Evolutionary conservation across 75 land plant genomes (phyloP).

Genomic region (Cunninghamia lanceolata): DNA sequence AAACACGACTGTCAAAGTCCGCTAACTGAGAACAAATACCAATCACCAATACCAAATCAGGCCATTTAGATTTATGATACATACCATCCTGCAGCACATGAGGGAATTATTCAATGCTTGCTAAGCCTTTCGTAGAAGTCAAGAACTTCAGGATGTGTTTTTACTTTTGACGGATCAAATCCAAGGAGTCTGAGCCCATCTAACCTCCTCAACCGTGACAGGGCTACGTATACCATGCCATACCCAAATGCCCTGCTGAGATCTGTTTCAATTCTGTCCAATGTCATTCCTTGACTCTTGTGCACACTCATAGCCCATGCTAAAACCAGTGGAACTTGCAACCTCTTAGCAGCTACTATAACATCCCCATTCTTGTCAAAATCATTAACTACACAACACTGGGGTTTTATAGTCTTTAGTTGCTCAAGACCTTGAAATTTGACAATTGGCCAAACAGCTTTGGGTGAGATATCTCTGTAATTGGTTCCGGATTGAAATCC

Average conservation of each 20-base stretch:
- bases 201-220: slow-evolving; percentile 64
- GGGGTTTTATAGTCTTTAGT: slow-evolving; percentile 15
- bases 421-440: slow-evolving; percentile 42
- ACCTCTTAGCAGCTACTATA: slow-evolving; percentile 41
- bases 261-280: slow-evolving; percentile 60
- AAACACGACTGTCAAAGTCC: neutral
- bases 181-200: slow-evolving; percentile 62
- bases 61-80: neutral
- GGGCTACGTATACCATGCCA: slow-evolving; percentile 85
- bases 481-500: slow-evolving; percentile 22
- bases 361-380: slow-evolving; percentile 56
- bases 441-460: slow-evolving; percentile 48
- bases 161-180: slow-evolving; percentile 52
- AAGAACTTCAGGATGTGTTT: slow-evolving; percentile 58
- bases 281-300: slow-evolving; percentile 88
- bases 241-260: slow-evolving; percentile 59
- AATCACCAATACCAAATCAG: neutral
- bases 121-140: slow-evolving; percentile 45
- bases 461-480: neutral
- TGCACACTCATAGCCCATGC: slow-evolving; percentile 85
- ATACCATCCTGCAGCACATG: neutral
- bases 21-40: neutral
- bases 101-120: neutral
- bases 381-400: slow-evolving; percentile 22
- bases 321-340: slow-evolving; percentile 66